phyloP scores from a whole-genome alignment of 495 filamentous ascomycete species.

The Penicillium fimorum region DNA sequence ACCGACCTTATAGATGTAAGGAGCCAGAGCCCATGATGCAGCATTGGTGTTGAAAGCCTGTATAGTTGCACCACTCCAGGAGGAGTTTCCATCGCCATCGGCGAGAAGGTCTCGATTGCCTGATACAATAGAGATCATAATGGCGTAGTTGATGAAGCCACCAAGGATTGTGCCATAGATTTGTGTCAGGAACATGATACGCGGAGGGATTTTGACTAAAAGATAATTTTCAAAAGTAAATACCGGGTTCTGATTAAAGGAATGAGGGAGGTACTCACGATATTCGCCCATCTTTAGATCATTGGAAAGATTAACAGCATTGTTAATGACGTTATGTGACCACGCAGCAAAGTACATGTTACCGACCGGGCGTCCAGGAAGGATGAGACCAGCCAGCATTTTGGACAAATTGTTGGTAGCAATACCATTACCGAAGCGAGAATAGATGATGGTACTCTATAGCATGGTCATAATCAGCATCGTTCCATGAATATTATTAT shows the following conservation, averaged over 20 bases:
- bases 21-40: constrained; percentile 45
- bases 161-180: constrained; percentile 47
- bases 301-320: constrained; percentile 36
- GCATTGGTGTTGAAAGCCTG: constrained; percentile 42
- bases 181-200: constrained; percentile 44
- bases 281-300: constrained; percentile 42
- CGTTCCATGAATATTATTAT: not conserved
- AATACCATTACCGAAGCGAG: constrained; percentile 37
- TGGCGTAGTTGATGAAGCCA: constrained; percentile 48
- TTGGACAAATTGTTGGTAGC: constrained; percentile 42
- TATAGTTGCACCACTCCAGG: constrained; percentile 50
- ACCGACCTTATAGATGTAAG: constrained; percentile 40
- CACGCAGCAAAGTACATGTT: constrained; percentile 47
- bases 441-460: constrained; percentile 34
- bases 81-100: constrained; percentile 38
- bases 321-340: constrained; percentile 37
- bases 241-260: not conserved
- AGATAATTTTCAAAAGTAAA: not conserved
- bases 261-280: constrained; percentile 17
- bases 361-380: constrained; percentile 45
- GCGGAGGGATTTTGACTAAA: constrained; percentile 46
- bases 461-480: constrained; percentile 1
- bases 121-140: constrained; percentile 46
- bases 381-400: constrained; percentile 36
- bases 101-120: constrained; percentile 37